A percentile compares a stretch with the other conserved stretches of the same genome.
Conservation (phyloP, 495 filamentous ascomycete species). For the Oidiodendron maius region DNA sequence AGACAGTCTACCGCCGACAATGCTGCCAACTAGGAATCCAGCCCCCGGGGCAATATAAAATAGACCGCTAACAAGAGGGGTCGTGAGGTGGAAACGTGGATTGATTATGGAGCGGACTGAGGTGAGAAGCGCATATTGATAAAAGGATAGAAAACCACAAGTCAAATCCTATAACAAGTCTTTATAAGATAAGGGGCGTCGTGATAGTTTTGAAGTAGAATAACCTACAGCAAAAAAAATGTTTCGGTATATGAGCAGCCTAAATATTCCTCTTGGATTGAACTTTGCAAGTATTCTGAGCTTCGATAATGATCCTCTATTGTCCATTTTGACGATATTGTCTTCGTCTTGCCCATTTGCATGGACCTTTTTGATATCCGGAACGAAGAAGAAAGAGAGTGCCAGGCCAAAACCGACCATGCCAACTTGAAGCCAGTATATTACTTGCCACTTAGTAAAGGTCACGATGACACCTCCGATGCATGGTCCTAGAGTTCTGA, state of each 20-base stretch:
- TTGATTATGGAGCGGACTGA: slow-evolving; percentile 67
- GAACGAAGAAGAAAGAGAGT: slow-evolving; percentile 52
- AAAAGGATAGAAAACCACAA: slow-evolving; percentile 57
- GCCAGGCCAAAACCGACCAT: slow-evolving; percentile 49
- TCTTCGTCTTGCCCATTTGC: slow-evolving; percentile 47
- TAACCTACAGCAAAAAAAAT: slow-evolving; percentile 22
- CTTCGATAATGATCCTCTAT: slow-evolving; percentile 31
- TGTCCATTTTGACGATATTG: slow-evolving; percentile 43
- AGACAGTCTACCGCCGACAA: slow-evolving; percentile 62
- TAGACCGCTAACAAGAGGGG: slow-evolving; percentile 56
- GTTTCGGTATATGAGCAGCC: slow-evolving; percentile 56
- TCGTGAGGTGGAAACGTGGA: slow-evolving; percentile 59
- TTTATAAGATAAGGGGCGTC: not conserved
- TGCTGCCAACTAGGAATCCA: slow-evolving; percentile 61
- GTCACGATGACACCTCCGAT: slow-evolving; percentile 61
- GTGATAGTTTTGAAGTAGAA: not conserved
- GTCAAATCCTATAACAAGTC: slow-evolving; percentile 47
- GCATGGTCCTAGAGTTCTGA: slow-evolving; percentile 36
- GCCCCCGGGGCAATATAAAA: slow-evolving; percentile 68
- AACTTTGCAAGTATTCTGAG: slow-evolving; percentile 46
- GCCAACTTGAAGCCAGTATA: slow-evolving; percentile 65
- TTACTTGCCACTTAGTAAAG: slow-evolving; percentile 56
- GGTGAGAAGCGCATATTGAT: slow-evolving; percentile 62
- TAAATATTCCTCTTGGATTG: slow-evolving; percentile 52
- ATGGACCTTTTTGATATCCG: slow-evolving; percentile 44